These are phyloP conservation scores for Phytophthora constricta DNA, from an alignment of 352 stramenopile genomes.

Conservation along the genomic window DNA sequence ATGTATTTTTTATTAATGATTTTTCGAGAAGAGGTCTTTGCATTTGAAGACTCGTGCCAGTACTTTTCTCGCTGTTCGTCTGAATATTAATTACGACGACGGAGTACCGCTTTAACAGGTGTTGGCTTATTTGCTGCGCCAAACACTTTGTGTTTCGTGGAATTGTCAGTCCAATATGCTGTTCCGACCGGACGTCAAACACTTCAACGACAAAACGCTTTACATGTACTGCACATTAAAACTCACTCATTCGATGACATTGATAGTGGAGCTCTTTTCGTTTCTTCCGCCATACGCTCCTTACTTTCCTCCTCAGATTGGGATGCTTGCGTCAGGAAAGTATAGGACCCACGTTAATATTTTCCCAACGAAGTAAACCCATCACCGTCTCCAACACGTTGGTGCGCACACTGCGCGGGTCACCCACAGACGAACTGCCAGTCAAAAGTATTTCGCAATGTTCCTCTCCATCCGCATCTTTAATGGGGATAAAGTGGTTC, in stretches of 20 bases:
- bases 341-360: constrained; percentile 51
- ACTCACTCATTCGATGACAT: constrained; percentile 3
- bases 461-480: constrained; percentile 34
- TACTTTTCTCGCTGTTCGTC: too few species aligned
- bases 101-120: too few species aligned
- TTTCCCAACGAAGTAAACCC: constrained; percentile 59
- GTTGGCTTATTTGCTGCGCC: too few species aligned
- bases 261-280: background rate
- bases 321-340: constrained; percentile 35
- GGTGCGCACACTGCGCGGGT: constrained; percentile 28
- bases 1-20: too few species aligned
- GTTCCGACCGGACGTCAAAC: too few species aligned
- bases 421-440: constrained; percentile 43
- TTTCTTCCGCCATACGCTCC: constrained; percentile 2
- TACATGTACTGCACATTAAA: too few species aligned
- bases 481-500: constrained; percentile 43
- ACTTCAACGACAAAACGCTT: too few species aligned
- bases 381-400: constrained; percentile 70
- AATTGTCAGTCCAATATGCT: too few species aligned
- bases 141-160: too few species aligned
- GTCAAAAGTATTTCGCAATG: constrained; percentile 49
- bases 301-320: background rate
- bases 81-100: too few species aligned
- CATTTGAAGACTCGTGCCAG: too few species aligned
- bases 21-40: too few species aligned